phyloP scores from a whole-genome alignment of 495 filamentous ascomycete genomes.

The Podospora fimiseda region DNA sequence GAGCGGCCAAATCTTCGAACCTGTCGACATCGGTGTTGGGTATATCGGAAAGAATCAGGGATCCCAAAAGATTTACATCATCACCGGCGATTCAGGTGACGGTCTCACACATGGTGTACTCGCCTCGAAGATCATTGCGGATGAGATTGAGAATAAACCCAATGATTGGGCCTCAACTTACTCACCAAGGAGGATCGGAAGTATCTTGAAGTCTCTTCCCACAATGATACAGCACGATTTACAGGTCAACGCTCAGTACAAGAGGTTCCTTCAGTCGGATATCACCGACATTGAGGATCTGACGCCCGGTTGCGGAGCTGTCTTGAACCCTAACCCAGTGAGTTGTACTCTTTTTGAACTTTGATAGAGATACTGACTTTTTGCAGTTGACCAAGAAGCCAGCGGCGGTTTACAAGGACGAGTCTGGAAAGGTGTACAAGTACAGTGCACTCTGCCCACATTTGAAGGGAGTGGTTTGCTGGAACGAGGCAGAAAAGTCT shows the following conservation, averaged over 20 bases:
- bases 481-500: slow-evolving; percentile 50
- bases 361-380: neutral
- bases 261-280: slow-evolving; percentile 48
- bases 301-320: slow-evolving; percentile 40
- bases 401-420: slow-evolving; percentile 52
- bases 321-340: slow-evolving; percentile 36
- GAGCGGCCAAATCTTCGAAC: slow-evolving; percentile 54
- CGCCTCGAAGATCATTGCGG: slow-evolving; percentile 47
- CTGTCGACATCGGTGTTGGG: slow-evolving; percentile 48
- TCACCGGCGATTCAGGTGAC: slow-evolving; percentile 55
- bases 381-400: slow-evolving; percentile 29
- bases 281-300: slow-evolving; percentile 54
- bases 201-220: slow-evolving; percentile 31
- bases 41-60: slow-evolving; percentile 54
- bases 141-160: slow-evolving; percentile 43
- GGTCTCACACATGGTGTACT: slow-evolving; percentile 53
- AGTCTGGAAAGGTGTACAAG: slow-evolving; percentile 41
- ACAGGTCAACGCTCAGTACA: slow-evolving; percentile 52
- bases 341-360: slow-evolving; percentile 10
- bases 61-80: slow-evolving; percentile 42
- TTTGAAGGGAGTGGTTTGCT: slow-evolving; percentile 48
- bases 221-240: slow-evolving; percentile 38
- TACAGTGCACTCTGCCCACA: slow-evolving; percentile 54
- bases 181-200: slow-evolving; percentile 36
- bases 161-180: slow-evolving; percentile 49